phyloP scores from a whole-genome alignment of 2,329 filamentous ascomycete genomes.

The Teratosphaeria destructans region DNA sequence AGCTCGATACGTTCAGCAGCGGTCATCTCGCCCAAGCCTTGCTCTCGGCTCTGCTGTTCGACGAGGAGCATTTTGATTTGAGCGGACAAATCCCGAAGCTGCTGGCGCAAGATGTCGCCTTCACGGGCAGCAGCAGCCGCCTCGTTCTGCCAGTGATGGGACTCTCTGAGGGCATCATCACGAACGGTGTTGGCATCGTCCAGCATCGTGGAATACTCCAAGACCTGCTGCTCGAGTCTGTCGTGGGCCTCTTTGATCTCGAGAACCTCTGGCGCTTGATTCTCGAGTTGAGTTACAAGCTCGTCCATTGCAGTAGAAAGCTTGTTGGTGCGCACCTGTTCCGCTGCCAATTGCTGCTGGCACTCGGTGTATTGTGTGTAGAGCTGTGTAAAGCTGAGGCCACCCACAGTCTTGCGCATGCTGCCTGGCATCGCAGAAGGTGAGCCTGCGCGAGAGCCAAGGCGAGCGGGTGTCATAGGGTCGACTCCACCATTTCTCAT shows the following conservation, averaged over 20 bases:
- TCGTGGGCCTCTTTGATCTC: slow-evolving; percentile 75
- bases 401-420: slow-evolving; percentile 40
- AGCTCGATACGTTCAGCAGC: slow-evolving; percentile 64
- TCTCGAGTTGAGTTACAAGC: slow-evolving; percentile 74
- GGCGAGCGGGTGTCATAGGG: slow-evolving; percentile 16
- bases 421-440: slow-evolving; percentile 37
- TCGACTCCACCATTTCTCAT: slow-evolving; percentile 30
- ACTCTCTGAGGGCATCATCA: slow-evolving; percentile 65
- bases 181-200: slow-evolving; percentile 73
- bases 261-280: slow-evolving; percentile 76
- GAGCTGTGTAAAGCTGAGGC: slow-evolving; percentile 51
- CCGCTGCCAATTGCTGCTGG: slow-evolving; percentile 62
- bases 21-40: slow-evolving; percentile 61
- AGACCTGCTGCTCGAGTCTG: slow-evolving; percentile 66
- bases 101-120: slow-evolving; percentile 68
- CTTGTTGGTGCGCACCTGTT: slow-evolving; percentile 64
- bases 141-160: slow-evolving; percentile 67
- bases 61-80: slow-evolving; percentile 87
- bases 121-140: slow-evolving; percentile 54
- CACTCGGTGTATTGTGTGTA: slow-evolving; percentile 52
- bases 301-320: slow-evolving; percentile 71
- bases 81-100: slow-evolving; percentile 78
- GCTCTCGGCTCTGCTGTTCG: slow-evolving; percentile 72
- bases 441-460: slow-evolving; percentile 35
- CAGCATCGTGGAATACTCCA: slow-evolving; percentile 66